A percentile compares a stretch with the other conserved stretches of the same genome.
Evolutionary conservation across 768 basidiomycete species (phyloP).

Genomic region (Leucosporidium scottii): DNA sequence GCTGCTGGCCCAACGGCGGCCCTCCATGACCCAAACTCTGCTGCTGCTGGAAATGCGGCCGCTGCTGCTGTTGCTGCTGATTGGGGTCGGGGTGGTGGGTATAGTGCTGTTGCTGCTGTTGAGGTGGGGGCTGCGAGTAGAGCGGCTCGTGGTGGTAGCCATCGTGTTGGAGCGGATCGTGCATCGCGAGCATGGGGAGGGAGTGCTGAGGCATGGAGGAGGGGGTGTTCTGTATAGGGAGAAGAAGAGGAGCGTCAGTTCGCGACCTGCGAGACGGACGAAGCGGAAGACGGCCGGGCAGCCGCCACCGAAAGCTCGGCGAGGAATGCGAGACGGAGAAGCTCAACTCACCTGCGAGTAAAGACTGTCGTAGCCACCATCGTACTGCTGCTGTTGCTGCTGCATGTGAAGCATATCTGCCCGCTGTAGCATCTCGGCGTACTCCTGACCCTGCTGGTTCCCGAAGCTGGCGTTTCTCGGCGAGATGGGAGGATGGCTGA

Average conservation of each 20-base stretch:
- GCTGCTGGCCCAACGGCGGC: slow-evolving; percentile 4
- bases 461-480: not conserved
- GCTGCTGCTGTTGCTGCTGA: slow-evolving; percentile 19
- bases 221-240: not conserved
- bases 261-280: no score
- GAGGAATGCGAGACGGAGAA: no score
- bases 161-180: not conserved
- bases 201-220: not conserved
- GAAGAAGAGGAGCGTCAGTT: not conserved
- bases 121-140: no score
- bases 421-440: slow-evolving; percentile 23
- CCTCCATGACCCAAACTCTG: not conserved
- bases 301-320: no score
- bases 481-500: not conserved
- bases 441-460: slow-evolving; percentile 8
- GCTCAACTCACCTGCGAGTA: no score
- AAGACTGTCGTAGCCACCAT: not conserved
- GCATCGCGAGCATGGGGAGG: not conserved
- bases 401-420: slow-evolving; percentile 29
- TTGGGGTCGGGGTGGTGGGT: no score
- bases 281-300: no score
- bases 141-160: not conserved
- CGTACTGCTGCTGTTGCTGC: slow-evolving; percentile 25
- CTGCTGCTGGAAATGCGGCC: not conserved
- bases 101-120: no score